Conservation (phyloP, 441 rosid genomes). For the Codiaeum variegatum region DNA sequence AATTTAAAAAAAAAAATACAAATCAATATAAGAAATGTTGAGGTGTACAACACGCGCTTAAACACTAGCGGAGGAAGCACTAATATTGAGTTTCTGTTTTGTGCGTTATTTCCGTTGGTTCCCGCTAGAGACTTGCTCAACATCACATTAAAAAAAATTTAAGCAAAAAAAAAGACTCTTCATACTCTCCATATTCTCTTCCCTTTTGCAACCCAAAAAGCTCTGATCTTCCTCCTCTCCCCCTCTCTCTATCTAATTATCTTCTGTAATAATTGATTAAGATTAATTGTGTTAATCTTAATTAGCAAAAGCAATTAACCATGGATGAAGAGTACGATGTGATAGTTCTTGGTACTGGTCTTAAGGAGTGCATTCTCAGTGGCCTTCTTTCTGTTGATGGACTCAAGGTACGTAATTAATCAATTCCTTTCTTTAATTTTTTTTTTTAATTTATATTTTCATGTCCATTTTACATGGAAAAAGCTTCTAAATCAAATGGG, state of each 20-base stretch:
- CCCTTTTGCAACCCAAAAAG: background rate
- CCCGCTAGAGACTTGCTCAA: conserved; percentile 39
- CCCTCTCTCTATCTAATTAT: background rate
- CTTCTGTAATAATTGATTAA: background rate
- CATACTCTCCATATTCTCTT: background rate
- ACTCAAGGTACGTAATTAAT: conserved; percentile 45
- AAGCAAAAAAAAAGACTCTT: background rate
- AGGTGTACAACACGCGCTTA: background rate
- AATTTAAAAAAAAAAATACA: no score
- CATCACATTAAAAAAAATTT: background rate
- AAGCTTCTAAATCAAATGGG: no score
- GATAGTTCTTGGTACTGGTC: conserved; percentile 73
- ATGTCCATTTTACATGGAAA: no score
- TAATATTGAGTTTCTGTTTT: background rate
- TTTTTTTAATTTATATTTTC: background rate
- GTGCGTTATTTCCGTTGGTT: conserved; percentile 27
- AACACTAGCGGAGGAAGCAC: background rate
- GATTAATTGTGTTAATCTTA: background rate
- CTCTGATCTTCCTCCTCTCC: background rate
- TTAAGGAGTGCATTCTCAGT: conserved; percentile 82
- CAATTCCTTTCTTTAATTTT: background rate
- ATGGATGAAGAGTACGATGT: conserved; percentile 84
- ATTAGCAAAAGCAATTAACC: background rate
- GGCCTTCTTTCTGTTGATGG: conserved; percentile 87
- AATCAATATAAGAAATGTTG: background rate